Conservation (phyloP, 208 protist genomes). For the Endotrypanum monterogeii region DNA sequence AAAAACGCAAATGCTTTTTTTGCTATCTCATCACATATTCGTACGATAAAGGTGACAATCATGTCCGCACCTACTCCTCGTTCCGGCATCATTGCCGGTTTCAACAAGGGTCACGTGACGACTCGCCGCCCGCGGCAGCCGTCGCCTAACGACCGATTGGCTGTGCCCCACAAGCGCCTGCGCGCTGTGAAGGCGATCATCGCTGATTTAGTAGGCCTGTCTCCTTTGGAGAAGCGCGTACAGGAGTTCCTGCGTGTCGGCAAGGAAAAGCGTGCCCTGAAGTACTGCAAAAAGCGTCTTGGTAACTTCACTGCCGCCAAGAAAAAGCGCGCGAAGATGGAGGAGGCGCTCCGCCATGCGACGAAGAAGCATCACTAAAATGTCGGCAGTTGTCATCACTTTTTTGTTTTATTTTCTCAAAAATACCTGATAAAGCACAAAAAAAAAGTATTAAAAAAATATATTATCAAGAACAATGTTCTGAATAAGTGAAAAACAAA, state of each 20-base stretch:
- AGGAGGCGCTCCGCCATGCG: constrained; percentile 87
- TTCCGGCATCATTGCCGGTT: constrained; percentile 91
- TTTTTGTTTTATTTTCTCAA: constrained; percentile 25
- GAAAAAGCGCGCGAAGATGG: constrained; percentile 93
- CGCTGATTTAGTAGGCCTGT: constrained; percentile 88
- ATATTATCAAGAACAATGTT: background rate
- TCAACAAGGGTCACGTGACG: constrained; percentile 93
- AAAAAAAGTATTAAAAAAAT: constrained; percentile 7
- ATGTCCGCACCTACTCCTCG: constrained; percentile 76
- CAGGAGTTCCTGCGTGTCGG: constrained; percentile 94
- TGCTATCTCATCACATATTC: background rate
- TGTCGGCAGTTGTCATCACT: constrained; percentile 13
- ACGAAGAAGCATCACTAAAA: constrained; percentile 66
- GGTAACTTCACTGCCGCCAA: constrained; percentile 89
- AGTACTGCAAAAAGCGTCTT: constrained; percentile 95
- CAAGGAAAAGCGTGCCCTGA: constrained; percentile 95
- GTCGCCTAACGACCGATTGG: constrained; percentile 81
- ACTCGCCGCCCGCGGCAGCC: constrained; percentile 84
- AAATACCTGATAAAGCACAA: background rate
- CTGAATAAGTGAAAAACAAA: no score
- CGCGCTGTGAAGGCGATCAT: constrained; percentile 92
- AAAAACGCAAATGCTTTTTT: background rate
- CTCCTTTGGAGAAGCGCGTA: constrained; percentile 93
- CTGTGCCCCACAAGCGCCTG: constrained; percentile 88
- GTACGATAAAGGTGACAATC: constrained; percentile 16